Evolutionary conservation across 768 basidiomycete species (phyloP), one percentile per base, ranked within the genome.

Genomic region (Boletus subcaerulescens): DNA sequence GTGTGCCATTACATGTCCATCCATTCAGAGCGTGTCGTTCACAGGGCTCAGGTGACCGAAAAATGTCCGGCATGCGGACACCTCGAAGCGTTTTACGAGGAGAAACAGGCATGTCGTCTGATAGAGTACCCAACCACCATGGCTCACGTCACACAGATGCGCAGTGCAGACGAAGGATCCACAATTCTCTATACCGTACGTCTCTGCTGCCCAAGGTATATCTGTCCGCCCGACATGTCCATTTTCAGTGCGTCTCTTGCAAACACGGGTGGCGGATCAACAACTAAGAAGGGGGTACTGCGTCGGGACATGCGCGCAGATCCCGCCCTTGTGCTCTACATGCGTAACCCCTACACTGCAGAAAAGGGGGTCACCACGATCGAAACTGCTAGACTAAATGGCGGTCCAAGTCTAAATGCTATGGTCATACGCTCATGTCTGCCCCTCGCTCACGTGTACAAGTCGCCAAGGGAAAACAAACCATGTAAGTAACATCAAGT

Each of bases 151-250:
- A n/a, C n/a, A n/a, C 68, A 91, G 89, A 75, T 91, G 68, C 84
- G 93, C 47, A 91, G 91, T 60, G 94, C 92, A 38, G 94, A 96
- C 71, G 94, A 96, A 77, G 94, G 94, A 4, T 91, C 91, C 32
- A 97, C 93, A 13, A 86, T 95, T 63, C 86, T 96, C 70, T 97
- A 95, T 71, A 92, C 87, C n/a, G 93, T 93, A 67, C 57, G 89
- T 77, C 32, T 58, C 46, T 15, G n/a, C 33, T 14, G 5, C 44
- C 14, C 53, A n/a, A 24, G 45, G 41, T 31, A 46, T 29, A 17
- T 32, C 26, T 0, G 55, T 29, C 24, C 26, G 7, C 39, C 48
- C 58, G 60, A 65, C 24, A 20, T n/a, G 24, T 56, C 53, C 35
- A 10, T 33, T 40, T 53, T 40, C 66, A 92, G 91, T 92, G 89